phyloP scores from a whole-genome alignment of 2,329 filamentous ascomycete genomes.

The Tolypocladium guangdongense region DNA sequence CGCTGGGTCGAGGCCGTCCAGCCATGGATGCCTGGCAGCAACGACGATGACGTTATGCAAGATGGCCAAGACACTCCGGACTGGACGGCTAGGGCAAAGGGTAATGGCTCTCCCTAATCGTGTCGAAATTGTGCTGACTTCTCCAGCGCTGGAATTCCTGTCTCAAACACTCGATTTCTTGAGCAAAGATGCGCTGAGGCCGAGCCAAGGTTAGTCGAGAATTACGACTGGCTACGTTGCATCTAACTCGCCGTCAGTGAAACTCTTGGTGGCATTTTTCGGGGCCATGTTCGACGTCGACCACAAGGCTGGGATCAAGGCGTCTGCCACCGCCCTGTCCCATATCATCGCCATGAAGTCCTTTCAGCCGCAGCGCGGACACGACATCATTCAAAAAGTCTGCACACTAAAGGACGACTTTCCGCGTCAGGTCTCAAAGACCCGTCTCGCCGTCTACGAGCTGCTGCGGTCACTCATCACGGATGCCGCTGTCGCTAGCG shows the following conservation, averaged over 20 bases:
- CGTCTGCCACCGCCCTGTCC: conserved; percentile 41
- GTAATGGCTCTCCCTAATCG: conserved; percentile 12
- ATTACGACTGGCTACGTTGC: neutral
- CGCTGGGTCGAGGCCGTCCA: conserved; percentile 46
- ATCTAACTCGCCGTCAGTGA: conserved; percentile 18
- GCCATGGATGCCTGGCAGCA: conserved; percentile 38
- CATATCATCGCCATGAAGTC: conserved; percentile 37
- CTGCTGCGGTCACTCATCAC: conserved; percentile 33
- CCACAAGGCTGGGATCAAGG: conserved; percentile 46
- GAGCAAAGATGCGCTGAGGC: conserved; percentile 31
- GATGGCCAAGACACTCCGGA: conserved; percentile 34
- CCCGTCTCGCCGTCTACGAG: conserved; percentile 40
- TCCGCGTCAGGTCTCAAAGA: conserved; percentile 38
- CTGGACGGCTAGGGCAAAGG: conserved; percentile 42
- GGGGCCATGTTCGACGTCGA: conserved; percentile 48
- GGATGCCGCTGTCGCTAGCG: conserved; percentile 29
- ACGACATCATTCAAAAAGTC: conserved; percentile 37
- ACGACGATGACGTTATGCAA: conserved; percentile 22
- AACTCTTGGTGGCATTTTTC: conserved; percentile 42
- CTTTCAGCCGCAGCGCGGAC: conserved; percentile 37
- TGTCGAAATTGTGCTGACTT: neutral
- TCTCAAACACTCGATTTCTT: conserved; percentile 41
- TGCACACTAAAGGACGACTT: conserved; percentile 46
- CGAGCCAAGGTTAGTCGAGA: conserved; percentile 33
- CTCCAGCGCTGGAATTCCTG: conserved; percentile 43